Conservation (phyloP, 257 asterid genomes). For the Primulina huaijiensis region DNA sequence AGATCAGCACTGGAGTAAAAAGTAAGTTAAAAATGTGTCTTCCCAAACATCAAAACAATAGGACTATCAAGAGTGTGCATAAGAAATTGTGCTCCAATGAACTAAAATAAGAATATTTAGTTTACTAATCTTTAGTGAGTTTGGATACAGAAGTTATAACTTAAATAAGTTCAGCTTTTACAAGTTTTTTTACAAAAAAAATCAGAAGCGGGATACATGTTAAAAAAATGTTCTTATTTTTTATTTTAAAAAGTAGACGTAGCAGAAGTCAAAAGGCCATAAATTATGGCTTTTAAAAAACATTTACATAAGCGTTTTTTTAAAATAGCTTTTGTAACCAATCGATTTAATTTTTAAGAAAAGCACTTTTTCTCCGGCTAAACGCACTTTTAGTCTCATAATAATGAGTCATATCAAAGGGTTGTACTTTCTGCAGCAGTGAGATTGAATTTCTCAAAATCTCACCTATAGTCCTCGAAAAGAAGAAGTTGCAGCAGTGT, state of each 20-base stretch:
- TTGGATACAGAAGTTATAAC: too few relatives aligned
- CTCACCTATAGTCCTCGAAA: slow-evolving; percentile 88
- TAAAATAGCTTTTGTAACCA: too few relatives aligned
- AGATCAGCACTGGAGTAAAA: slow-evolving; percentile 70
- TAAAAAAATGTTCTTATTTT: too few relatives aligned
- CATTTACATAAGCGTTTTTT: too few relatives aligned
- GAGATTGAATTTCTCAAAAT: slow-evolving; percentile 18
- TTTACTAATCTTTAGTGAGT: neutral
- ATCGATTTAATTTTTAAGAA: too few relatives aligned
- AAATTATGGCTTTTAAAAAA: too few relatives aligned
- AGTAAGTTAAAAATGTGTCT: slow-evolving; percentile 19
- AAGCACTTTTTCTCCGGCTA: too few relatives aligned
- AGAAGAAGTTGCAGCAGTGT: slow-evolving; percentile 77
- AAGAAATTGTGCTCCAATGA: neutral
- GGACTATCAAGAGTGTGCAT: slow-evolving; percentile 4
- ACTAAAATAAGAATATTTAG: neutral
- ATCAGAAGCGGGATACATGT: too few relatives aligned
- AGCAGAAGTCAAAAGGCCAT: too few relatives aligned
- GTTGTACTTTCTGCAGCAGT: neutral
- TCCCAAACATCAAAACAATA: slow-evolving; percentile 12
- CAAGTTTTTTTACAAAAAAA: too few relatives aligned
- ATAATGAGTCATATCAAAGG: neutral
- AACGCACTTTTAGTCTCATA: neutral
- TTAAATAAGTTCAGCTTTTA: too few relatives aligned
- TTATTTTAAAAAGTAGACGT: too few relatives aligned